Conservation (phyloP, 371 early-diverging fungal species). For the Apophysomyces sp. region DNA sequence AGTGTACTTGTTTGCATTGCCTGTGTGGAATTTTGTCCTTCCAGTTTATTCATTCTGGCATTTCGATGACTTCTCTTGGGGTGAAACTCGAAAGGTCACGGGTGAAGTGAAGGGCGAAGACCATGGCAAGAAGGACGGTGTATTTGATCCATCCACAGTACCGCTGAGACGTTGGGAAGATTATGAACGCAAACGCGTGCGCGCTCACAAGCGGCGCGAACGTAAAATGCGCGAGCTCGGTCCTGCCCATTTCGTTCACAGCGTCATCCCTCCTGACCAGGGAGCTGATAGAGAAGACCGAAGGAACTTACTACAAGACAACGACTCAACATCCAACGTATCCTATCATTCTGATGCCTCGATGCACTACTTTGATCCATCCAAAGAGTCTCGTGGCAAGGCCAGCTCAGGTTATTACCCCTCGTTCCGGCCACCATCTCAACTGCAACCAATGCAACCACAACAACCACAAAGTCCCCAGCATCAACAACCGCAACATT, state of each 20-base stretch:
- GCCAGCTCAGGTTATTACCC: slow-evolving; percentile 28
- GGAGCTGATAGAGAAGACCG: slow-evolving; percentile 9
- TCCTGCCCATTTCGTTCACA: slow-evolving; percentile 18
- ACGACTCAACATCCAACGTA: background rate
- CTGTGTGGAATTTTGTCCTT: slow-evolving; percentile 94
- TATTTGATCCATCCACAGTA: slow-evolving; percentile 43
- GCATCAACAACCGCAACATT: background rate
- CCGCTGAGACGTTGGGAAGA: slow-evolving; percentile 67
- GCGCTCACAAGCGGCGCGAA: slow-evolving; percentile 47
- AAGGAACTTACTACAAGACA: background rate
- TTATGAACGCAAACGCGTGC: slow-evolving; percentile 21
- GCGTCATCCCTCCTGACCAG: slow-evolving; percentile 5
- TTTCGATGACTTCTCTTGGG: slow-evolving; percentile 99
- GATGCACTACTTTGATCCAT: slow-evolving; percentile 32
- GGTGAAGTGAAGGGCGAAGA: slow-evolving; percentile 78
- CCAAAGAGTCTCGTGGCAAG: slow-evolving; percentile 30
- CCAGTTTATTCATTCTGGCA: slow-evolving; percentile 98
- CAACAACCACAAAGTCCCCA: background rate
- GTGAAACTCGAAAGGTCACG: slow-evolving; percentile 83
- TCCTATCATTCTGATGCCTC: slow-evolving; percentile 1
- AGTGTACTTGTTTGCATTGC: slow-evolving; percentile 86
- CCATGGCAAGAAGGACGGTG: slow-evolving; percentile 60
- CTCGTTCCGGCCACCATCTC: slow-evolving; percentile 16
- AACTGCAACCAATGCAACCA: slow-evolving; percentile 1
- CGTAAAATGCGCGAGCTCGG: slow-evolving; percentile 36